Evolutionary conservation across 345 rosid species (phyloP), one percentile per base, ranked within the genome.

Genomic region (Erysimum cheiranthoides): DNA sequence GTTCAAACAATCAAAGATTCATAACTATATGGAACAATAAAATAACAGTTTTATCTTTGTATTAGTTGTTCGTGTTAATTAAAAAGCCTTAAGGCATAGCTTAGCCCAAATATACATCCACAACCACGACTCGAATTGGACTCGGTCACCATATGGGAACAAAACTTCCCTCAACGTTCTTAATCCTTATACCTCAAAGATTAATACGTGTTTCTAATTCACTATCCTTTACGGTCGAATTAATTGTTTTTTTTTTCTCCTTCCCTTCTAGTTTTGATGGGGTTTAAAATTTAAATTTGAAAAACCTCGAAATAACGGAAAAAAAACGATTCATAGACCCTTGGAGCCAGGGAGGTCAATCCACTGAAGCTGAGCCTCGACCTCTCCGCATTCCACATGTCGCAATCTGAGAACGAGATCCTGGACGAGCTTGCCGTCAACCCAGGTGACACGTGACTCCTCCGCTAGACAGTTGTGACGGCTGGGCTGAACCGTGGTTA

Each of bases 381-480:
- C 87, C 73, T 95, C 93, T 11, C 99, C 97, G 3, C 97, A 89
- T 78, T 95, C 99, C 3, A 92, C 98, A 7, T 95, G 87, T 68
- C 87, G 76, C 74, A 95, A 75, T 70, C 94, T 82, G 70, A 95
- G 89, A 81, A 74, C 82, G 4, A 92, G 68, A 58, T 88, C 90
- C 47, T 95, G 96, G 57, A 87, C 78, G 51, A 92, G 78, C 77
- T 76, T 81, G 70, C 86, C 83, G 1, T 87, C 87, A 1, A 16
- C 16, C 82, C 83, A 89, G 8, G 61, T 35, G 47, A 92, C 66
- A 17, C 68, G 49, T 71, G 90, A 89, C 80, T 89, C 93, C 58
- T 95, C 93, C 0, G 92, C 75, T 6, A 90, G 83, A 80, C 91
- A 90, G 75, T 92, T 95, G 54, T 75, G 79, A 70, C 89, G 78